A percentile compares a stretch with the other conserved stretches of the same genome.
Conservation (phyloP, 2,329 filamentous ascomycete genomes). For the Chaetomiaceae sp. region DNA sequence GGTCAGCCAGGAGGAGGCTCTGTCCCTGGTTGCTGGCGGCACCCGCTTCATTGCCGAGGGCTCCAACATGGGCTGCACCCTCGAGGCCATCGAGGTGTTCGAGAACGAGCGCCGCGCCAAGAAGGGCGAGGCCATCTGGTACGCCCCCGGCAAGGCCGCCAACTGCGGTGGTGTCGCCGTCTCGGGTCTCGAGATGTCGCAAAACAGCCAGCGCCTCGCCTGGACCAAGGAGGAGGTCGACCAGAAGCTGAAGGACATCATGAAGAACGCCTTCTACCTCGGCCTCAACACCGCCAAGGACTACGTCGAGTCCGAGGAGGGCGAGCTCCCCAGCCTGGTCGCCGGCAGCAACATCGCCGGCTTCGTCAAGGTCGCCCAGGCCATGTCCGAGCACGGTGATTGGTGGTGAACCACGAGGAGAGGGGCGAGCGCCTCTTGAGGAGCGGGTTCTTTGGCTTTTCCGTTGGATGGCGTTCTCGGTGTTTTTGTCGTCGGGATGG, state of each 20-base stretch:
- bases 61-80: constrained; percentile 98
- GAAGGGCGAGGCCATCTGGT: constrained; percentile 74
- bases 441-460: not conserved
- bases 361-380: constrained; percentile 90
- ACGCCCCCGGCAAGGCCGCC: constrained; percentile 93
- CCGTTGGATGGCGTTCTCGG: constrained; percentile 13
- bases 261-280: constrained; percentile 89
- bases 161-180: constrained; percentile 98
- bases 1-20: constrained; percentile 84
- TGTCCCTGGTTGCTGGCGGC: constrained; percentile 71
- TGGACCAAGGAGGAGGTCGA: constrained; percentile 93
- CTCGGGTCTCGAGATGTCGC: constrained; percentile 96
- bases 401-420: constrained; percentile 64
- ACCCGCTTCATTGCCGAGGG: constrained; percentile 88
- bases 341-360: constrained; percentile 96
- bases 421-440: not conserved
- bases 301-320: constrained; percentile 74
- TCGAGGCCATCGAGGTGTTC: constrained; percentile 90
- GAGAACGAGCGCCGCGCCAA: constrained; percentile 71
- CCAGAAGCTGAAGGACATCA: constrained; percentile 83
- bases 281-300: constrained; percentile 84
- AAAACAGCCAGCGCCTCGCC: constrained; percentile 82
- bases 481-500: constrained; percentile 7
- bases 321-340: constrained; percentile 82
- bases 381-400: constrained; percentile 95